Base-by-base conservation (phyloP, 2,329 filamentous ascomycete species). In the Claviceps humidiphila region DNA sequence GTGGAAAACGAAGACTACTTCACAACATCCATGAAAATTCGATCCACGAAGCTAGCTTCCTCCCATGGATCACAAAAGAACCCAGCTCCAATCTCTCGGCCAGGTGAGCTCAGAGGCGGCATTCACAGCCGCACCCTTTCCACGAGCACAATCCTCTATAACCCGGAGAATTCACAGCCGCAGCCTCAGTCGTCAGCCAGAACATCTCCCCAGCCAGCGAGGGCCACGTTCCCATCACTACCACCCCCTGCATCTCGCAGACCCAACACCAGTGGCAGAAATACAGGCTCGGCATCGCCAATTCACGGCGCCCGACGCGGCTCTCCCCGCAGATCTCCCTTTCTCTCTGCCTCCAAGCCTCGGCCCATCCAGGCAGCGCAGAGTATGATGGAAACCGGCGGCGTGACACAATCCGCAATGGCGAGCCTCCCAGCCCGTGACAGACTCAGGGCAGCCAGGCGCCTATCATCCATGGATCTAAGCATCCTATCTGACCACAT, bases 71-170 rank as follows among this genome's bases (percentile, higher is more conserved):
- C 67, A 9, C 60, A 61, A 2, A 60, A 60, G 26, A 61, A 60
- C 37, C 57, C 56, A 20, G 59, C 63, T 9, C 59, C 64, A 1
- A 66, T 68, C 52, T 57, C 68, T 16, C 66, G 64, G 41, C 55
- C 63, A 24, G 50, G 49, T 62, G 59, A 61, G 62, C 56, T 65
- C 42, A 67, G 69, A 50, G 65, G 70, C 45, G 70, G 67, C 1
- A 61, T 73, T 4, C 89, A 95, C 60, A 77, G 71, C 52, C 84
- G 89, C 40, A 89, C 88, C 13, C 66, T 85, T 4, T 95, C 90
- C 0, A 85, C 82, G 20, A 88, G 84, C 59, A 95, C 90, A 0
- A 89, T 94, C 51, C 72, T 95, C 1, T 95, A 86, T 68, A 89
- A 87, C 38, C 89, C 89, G 0, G 71, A 81, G 37, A 71, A 74